Evolutionary conservation across 2,329 filamentous ascomycete species (phyloP).

Genomic region (Epichloe aotearoae): DNA sequence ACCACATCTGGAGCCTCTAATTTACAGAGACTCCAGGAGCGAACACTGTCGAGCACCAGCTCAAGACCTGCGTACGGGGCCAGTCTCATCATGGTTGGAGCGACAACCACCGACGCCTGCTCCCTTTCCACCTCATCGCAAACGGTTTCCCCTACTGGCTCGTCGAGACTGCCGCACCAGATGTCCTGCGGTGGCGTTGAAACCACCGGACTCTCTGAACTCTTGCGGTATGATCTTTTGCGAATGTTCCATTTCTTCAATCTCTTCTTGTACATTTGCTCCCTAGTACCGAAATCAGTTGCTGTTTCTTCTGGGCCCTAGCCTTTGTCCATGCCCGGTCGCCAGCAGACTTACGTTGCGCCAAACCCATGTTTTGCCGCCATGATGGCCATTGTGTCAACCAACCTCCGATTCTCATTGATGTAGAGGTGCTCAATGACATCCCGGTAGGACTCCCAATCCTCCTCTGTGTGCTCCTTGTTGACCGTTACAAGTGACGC

Average conservation of each 20-base stretch:
- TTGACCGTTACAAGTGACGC: conserved; percentile 13
- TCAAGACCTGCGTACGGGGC: conserved; percentile 18
- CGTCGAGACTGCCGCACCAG: not conserved
- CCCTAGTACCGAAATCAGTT: conserved; percentile 11
- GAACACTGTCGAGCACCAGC: conserved; percentile 20
- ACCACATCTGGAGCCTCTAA: conserved; percentile 15
- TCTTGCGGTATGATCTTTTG: conserved; percentile 22
- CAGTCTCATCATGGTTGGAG: conserved; percentile 11
- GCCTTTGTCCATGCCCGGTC: too few species aligned
- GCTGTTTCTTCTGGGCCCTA: not conserved
- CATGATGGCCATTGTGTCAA: conserved; percentile 23
- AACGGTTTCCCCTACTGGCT: conserved; percentile 1
- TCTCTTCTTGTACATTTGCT: conserved; percentile 28
- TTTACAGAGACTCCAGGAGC: conserved; percentile 22
- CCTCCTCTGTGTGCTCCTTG: conserved; percentile 23
- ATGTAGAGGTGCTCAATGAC: conserved; percentile 22
- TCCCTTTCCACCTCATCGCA: not conserved
- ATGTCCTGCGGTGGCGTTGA: conserved; percentile 3
- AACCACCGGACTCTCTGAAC: not conserved
- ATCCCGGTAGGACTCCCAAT: conserved; percentile 21
- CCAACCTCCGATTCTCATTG: conserved; percentile 21
- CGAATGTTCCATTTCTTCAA: conserved; percentile 26
- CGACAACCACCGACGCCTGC: conserved; percentile 10
- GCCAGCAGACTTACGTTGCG: conserved; percentile 20
- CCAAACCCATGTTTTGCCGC: conserved; percentile 21